Percentiles rank a stretch among this genome's conserved stretches.
Evolutionary conservation across 139 green algal species (phyloP).

Genomic region (Pedinophyceae sp.): DNA sequence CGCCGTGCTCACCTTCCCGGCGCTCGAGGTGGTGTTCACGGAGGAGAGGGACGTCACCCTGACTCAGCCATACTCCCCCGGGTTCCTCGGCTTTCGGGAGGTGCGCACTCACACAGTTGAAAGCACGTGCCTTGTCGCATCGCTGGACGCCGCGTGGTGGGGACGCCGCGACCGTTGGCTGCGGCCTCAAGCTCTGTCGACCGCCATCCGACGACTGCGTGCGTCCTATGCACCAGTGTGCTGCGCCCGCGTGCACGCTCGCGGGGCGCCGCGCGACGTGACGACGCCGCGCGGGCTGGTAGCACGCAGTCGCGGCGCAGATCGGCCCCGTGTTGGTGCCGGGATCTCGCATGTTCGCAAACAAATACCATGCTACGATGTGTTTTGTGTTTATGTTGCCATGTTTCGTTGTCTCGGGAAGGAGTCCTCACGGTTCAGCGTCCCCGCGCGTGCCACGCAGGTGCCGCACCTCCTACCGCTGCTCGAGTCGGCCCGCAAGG

Average conservation of each 20-base stretch:
- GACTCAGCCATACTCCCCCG: conserved; percentile 23
- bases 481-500: too few species aligned
- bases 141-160: too few species aligned
- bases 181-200: too few species aligned
- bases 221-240: too few species aligned
- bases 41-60: conserved; percentile 23
- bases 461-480: neutral
- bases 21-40: conserved; percentile 25
- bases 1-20: conserved; percentile 21
- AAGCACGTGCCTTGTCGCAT: conserved; percentile 5
- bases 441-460: neutral
- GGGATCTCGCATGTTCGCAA: neutral
- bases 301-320: too few species aligned
- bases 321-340: neutral
- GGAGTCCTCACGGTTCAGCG: too few species aligned
- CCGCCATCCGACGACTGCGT: too few species aligned
- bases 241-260: too few species aligned
- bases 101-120: conserved; percentile 2
- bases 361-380: neutral
- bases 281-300: too few species aligned
- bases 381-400: conserved; percentile 1
- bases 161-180: too few species aligned
- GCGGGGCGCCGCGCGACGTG: too few species aligned
- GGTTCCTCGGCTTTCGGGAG: conserved; percentile 24
- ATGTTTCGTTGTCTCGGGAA: neutral